These are phyloP conservation scores for Nannizziopsis arthrosporioides DNA, from an alignment of 2,329 filamentous ascomycete species.

Conservation along the genomic window DNA sequence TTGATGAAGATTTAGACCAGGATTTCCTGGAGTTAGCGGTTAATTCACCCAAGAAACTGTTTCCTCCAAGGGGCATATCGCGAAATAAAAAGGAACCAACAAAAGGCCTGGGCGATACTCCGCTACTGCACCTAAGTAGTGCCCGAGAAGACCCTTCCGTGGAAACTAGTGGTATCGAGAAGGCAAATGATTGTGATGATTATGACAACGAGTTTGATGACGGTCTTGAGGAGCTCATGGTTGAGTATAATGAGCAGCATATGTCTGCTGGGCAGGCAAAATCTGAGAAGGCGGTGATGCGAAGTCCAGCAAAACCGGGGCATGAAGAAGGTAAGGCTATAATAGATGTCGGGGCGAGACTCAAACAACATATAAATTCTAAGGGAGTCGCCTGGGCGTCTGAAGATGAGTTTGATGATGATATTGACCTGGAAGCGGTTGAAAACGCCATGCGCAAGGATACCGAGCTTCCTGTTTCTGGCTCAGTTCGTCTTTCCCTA, in stretches of 20 bases:
- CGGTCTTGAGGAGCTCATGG: conserved; percentile 47
- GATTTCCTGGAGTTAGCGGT: conserved; percentile 31
- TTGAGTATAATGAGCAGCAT: conserved; percentile 39
- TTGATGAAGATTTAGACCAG: conserved; percentile 37
- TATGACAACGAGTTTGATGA: conserved; percentile 48
- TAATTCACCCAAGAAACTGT: conserved; percentile 9
- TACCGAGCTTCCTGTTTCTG: conserved; percentile 52
- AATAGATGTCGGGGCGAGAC: conserved; percentile 13
- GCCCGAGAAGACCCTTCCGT: neutral
- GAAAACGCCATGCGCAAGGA: conserved; percentile 48
- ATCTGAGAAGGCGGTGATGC: neutral
- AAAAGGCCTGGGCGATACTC: neutral
- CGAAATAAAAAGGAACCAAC: neutral
- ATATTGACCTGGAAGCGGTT: conserved; percentile 52
- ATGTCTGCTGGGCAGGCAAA: conserved; percentile 11
- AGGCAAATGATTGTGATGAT: neutral
- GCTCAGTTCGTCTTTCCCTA: conserved; percentile 46
- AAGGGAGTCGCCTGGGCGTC: conserved; percentile 40
- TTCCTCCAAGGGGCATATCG: neutral
- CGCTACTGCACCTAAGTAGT: neutral
- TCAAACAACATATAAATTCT: conserved; percentile 28
- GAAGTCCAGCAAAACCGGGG: neutral
- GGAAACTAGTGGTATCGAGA: neutral
- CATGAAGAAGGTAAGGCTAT: neutral
- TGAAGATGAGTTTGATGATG: conserved; percentile 63